Conservation (phyloP, 306 rosid genomes). For the Lagenaria siceraria region DNA sequence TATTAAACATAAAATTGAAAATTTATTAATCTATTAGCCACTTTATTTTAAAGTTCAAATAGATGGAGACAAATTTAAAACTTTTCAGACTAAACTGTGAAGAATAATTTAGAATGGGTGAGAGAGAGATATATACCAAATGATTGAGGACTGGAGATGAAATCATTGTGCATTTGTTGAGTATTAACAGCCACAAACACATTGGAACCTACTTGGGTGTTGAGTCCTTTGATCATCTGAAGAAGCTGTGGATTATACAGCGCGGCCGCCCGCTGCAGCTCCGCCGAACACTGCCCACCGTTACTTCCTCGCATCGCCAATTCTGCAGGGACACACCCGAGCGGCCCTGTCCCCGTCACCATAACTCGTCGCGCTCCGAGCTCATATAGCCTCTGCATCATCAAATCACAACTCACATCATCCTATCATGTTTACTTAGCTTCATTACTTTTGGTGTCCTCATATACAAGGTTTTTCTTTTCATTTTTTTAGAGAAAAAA, state of each 20-base stretch:
- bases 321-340: conserved; percentile 88
- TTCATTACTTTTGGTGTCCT: neutral
- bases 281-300: conserved; percentile 39
- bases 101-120: no score
- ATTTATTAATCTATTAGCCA: no score
- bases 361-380: conserved; percentile 63
- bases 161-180: conserved; percentile 21
- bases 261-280: conserved; percentile 41
- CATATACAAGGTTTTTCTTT: no score
- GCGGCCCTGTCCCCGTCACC: conserved; percentile 82
- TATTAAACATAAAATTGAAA: no score
- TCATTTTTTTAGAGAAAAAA: no score
- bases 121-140: conserved; percentile 23
- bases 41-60: no score
- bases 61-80: no score
- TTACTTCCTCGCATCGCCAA: conserved; percentile 35
- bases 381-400: conserved; percentile 27
- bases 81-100: no score
- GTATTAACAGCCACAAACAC: conserved; percentile 54
- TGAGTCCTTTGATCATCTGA: conserved; percentile 33
- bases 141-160: conserved; percentile 27
- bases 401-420: neutral
- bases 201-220: conserved; percentile 34
- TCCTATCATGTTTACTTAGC: neutral
- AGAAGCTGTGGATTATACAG: conserved; percentile 58